A percentile compares a stretch with the other conserved stretches of the same genome.
Conservation (phyloP, 371 early-diverging fungal species). For the Batrachochytrium dendrobatidis region DNA sequence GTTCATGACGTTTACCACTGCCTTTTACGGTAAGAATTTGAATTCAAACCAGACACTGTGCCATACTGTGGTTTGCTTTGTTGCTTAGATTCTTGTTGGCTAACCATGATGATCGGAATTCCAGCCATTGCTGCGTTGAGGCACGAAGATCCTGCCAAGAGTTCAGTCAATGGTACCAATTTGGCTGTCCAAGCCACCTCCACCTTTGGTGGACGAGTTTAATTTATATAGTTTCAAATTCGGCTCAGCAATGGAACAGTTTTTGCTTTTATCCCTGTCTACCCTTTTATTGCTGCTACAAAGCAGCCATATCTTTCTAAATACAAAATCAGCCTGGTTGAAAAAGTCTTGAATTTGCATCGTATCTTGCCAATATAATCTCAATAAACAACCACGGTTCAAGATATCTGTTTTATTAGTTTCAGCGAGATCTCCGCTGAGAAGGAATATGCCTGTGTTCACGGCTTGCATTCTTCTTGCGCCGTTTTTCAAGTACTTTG, state of each 20-base stretch:
- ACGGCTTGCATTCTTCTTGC: slow-evolving; percentile 80
- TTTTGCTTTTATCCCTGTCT: too few relatives aligned
- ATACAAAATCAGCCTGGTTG: too few relatives aligned
- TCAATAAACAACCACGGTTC: too few relatives aligned
- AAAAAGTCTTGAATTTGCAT: too few relatives aligned
- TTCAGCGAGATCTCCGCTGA: slow-evolving; percentile 16
- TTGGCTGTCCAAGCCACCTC: background rate
- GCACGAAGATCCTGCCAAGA: background rate
- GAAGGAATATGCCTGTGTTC: slow-evolving; percentile 43
- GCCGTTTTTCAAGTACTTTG: slow-evolving; percentile 72
- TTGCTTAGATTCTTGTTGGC: background rate
- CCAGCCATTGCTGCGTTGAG: background rate
- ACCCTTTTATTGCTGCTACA: too few relatives aligned
- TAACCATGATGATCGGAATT: background rate
- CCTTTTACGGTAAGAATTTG: slow-evolving; percentile 3
- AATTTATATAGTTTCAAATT: background rate
- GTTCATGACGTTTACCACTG: background rate
- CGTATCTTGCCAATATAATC: too few relatives aligned
- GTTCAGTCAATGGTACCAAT: background rate
- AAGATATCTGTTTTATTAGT: slow-evolving; percentile 1
- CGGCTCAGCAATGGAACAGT: too few relatives aligned
- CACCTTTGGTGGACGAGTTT: background rate
- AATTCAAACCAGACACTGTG: too few relatives aligned
- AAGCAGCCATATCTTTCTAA: too few relatives aligned
- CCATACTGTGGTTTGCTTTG: background rate